phyloP scores from a whole-genome alignment of 2,329 filamentous ascomycete genomes.

The Polytolypa hystricis region DNA sequence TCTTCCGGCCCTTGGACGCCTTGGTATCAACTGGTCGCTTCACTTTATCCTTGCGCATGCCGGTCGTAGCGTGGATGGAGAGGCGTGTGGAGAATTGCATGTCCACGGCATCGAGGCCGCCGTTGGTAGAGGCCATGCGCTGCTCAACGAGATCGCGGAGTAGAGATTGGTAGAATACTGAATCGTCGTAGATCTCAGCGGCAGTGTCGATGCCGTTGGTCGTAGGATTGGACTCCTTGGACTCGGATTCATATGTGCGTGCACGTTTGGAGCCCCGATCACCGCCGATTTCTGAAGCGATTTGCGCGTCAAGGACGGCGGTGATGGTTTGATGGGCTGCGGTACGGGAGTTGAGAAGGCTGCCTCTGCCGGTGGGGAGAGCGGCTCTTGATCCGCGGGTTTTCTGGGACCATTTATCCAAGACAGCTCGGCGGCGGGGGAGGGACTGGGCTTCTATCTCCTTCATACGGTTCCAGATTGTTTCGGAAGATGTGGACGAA shows the following conservation, averaged over 20 bases:
- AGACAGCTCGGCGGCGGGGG: conserved; percentile 54
- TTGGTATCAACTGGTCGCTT: conserved; percentile 82
- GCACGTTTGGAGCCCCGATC: conserved; percentile 24
- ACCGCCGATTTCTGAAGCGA: conserved; percentile 30
- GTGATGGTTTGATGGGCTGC: conserved; percentile 41
- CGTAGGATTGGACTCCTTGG: background rate
- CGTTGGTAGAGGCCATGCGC: conserved; percentile 51
- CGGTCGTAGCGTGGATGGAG: conserved; percentile 29
- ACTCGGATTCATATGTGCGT: background rate
- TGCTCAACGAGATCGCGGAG: conserved; percentile 90
- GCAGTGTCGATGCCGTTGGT: conserved; percentile 6
- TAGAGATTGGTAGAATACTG: conserved; percentile 85
- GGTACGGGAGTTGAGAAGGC: conserved; percentile 46
- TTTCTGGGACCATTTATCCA: conserved; percentile 87
- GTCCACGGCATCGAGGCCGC: conserved; percentile 27
- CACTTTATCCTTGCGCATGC: conserved; percentile 49
- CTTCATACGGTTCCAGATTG: conserved; percentile 63
- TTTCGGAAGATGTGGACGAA: conserved; percentile 43
- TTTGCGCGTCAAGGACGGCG: conserved; percentile 33
- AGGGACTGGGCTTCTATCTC: conserved; percentile 50
- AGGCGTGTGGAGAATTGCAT: conserved; percentile 27
- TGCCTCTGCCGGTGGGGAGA: conserved; percentile 46
- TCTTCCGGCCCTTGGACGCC: conserved; percentile 87
- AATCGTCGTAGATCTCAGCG: conserved; percentile 74
- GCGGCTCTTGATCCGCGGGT: conserved; percentile 46